Base-by-base conservation (phyloP, 2,329 filamentous ascomycete genomes). In the Calonectria multiphialidica region DNA sequence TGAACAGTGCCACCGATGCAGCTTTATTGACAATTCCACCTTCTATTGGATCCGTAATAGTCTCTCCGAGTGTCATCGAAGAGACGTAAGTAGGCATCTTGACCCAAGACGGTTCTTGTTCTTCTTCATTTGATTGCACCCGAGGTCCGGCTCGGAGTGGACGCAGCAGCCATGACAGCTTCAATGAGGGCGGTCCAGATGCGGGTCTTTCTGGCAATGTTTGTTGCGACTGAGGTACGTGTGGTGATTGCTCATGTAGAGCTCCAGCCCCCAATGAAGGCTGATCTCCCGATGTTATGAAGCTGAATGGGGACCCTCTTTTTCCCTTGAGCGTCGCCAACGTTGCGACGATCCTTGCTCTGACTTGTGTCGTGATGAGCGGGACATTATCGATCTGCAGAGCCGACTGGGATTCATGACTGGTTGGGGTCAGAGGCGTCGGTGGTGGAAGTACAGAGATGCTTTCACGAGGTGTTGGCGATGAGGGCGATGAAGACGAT, bases 1-100 rank as follows among this genome's bases (percentile, higher is more conserved):
- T 40, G 15, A 72, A 72, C n/a, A 72, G 23, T 6, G 71, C 71
- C 28, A 21, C 30, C 2, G 71, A 70, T 15, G 71, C 63, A 7
- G 15, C 25, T 6, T 16, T 28, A 40, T 37, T 57, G 23, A 75
- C 28, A 3, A 75, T 73, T 0, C 73, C 73, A 3, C 47, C 65
- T 35, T 71, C 66, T 12, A 73, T 66, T 15, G 71, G 73, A 25
- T 75, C 73, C 25, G 30, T 53, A 18, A 75, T 65, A 10, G 68
- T 75, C 35, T 73, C 65, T 1, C 73, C 68, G 15, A 75, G 66
- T n/a, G 73, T 67, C 71, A 75, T 67, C 25, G 73, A 75, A 21
- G 68, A 42, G 6, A 50, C 13, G 45, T 75, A 75, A 25, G 45
- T 74, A 6, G 73, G 73, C 73, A 75, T 75, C 47, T 61, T 73